Base-by-base conservation (phyloP, 352 stramenopile genomes). In the Phytophthora multivora region DNA sequence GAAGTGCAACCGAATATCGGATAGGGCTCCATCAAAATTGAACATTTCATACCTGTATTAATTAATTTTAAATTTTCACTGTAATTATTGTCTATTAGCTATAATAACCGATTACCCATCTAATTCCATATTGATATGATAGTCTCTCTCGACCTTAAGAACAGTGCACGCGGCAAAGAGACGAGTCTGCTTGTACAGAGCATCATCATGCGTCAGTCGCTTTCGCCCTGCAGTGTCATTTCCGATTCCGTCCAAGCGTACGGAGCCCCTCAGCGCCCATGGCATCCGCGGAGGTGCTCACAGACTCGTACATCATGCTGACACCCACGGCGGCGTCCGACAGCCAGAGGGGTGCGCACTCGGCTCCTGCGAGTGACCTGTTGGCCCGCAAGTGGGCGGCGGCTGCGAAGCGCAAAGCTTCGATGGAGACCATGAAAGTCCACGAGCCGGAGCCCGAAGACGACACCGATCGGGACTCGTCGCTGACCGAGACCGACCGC, bases 271-370 rank as follows among this genome's bases (percentile, higher is more conserved):
- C 16, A 11, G 12, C 26, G 16, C 15, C n/a, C 40, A 74, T 69
- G 67, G 47, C 59, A 40, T 63, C 50, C 4, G 45, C 45, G 13
- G 39, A 66, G 40, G 48, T 47, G 49, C 49, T 72, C 38, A 52
- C 51, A 10, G 40, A 83, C 60, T 67, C 73, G 50, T 86, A 86
- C 65, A 83, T 86, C 61, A 70, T 66, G 63, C 59, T 86, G n/a
- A 86, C 77, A 36, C 77, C 77, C 48, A 86, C 71, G 30, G 70
- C 73, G 23, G 59, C 61, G 12, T 51, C 51, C 7, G 35, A 50
- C 18, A 65, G 59, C 5, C 51, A 59, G 12, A 49, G 49, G 13
- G 36, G 61, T n/a, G 48, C 61, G 6, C 60, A 58, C 31, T 59
- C 69, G 9, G 64, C 59, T n/a, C 73, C 66, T 0, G 64, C 71